These are phyloP conservation scores for Tuber brumale DNA, from an alignment of 495 filamentous ascomycete genomes.

Conservation along the genomic window DNA sequence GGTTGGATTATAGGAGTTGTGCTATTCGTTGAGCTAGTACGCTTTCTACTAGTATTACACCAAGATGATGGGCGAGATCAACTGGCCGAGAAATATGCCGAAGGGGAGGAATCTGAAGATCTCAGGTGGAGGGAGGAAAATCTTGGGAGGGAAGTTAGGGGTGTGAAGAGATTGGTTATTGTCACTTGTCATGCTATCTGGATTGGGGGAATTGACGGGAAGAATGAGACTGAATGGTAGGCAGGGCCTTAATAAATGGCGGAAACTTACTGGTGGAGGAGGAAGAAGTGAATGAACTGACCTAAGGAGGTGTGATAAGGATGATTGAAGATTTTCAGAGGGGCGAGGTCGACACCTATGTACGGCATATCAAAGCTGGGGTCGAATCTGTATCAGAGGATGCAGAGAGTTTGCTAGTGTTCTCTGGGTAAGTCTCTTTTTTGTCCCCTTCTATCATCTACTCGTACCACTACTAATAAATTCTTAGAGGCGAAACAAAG, in stretches of 20 bases:
- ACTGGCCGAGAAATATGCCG: neutral
- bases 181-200: slow-evolving; percentile 82
- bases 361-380: slow-evolving; percentile 62
- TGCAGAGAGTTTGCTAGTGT: slow-evolving; percentile 51
- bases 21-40: neutral
- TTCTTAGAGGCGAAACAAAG: slow-evolving; percentile 33
- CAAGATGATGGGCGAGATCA: neutral
- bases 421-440: slow-evolving; percentile 58
- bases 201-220: slow-evolving; percentile 56
- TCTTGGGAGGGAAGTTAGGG: slow-evolving; percentile 9
- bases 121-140: slow-evolving; percentile 8
- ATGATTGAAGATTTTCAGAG: slow-evolving; percentile 55
- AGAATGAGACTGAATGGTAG: slow-evolving; percentile 62
- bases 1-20: slow-evolving; percentile 2
- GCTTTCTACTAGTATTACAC: neutral
- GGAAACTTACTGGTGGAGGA: slow-evolving; percentile 8
- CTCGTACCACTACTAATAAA: slow-evolving; percentile 12
- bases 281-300: slow-evolving; percentile 3
- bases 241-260: slow-evolving; percentile 11
- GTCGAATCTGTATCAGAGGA: slow-evolving; percentile 45
- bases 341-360: slow-evolving; percentile 67
- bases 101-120: neutral
- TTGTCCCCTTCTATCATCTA: slow-evolving; percentile 3
- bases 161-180: slow-evolving; percentile 51
- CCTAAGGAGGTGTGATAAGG: slow-evolving; percentile 1